These are phyloP conservation scores for Phytophthora sp. DNA, from an alignment of 352 stramenopile species.

Conservation along the genomic window DNA sequence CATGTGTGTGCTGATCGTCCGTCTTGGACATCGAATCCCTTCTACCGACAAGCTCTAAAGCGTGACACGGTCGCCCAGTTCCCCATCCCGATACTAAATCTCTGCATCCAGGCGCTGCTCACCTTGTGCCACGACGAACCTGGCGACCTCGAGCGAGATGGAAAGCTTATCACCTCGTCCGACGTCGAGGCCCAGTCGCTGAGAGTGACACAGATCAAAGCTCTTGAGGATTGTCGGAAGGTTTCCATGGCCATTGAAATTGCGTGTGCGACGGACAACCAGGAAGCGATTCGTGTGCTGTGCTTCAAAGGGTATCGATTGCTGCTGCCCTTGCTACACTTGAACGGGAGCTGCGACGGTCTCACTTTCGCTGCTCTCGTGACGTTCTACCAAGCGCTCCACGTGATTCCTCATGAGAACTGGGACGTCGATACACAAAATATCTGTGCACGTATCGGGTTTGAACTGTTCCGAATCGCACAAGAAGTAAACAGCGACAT, in stretches of 20 bases:
- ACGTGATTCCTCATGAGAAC: constrained; percentile 27
- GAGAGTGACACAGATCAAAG: constrained; percentile 42
- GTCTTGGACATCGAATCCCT: constrained; percentile 62
- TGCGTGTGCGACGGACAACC: constrained; percentile 53
- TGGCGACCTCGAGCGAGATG: constrained; percentile 52
- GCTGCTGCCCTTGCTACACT: constrained; percentile 69
- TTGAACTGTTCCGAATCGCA: constrained; percentile 65
- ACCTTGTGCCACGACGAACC: constrained; percentile 62
- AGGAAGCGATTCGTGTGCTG: constrained; percentile 53
- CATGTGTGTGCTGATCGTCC: constrained; percentile 28
- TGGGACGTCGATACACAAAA: constrained; percentile 62
- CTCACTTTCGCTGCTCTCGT: constrained; percentile 59
- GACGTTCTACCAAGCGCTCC: constrained; percentile 55
- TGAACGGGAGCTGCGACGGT: constrained; percentile 45
- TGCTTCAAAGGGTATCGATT: constrained; percentile 76
- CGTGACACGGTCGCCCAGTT: constrained; percentile 50
- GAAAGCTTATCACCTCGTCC: constrained; percentile 31
- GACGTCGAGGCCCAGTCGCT: constrained; percentile 42
- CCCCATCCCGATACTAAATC: constrained; percentile 57
- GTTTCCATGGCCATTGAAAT: constrained; percentile 71
- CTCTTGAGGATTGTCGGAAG: constrained; percentile 53
- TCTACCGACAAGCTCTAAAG: constrained; percentile 68
- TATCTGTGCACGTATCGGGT: constrained; percentile 58
- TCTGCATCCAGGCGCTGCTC: constrained; percentile 55
- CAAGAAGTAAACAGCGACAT: constrained; percentile 33